Percentiles rank a stretch among this genome's conserved stretches.
Conservation (phyloP, 179 eudicot species). For the Nepenthes alata region DNA sequence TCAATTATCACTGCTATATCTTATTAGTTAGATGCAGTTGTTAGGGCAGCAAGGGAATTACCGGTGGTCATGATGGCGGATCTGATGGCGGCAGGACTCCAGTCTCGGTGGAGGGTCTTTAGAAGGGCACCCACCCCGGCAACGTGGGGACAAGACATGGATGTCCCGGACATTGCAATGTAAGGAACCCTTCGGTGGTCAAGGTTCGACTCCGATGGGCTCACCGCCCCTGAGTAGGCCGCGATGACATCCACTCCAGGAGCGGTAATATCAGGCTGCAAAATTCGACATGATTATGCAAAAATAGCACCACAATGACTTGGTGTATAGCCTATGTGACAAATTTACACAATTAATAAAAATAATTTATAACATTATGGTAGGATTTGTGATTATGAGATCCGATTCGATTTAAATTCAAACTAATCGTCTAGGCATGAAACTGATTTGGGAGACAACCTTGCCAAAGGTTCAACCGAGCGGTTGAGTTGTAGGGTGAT, state of each 20-base stretch:
- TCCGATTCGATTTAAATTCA: too few relatives aligned
- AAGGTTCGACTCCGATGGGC: slow-evolving; percentile 17
- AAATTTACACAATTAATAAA: not conserved
- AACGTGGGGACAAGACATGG: slow-evolving; percentile 78
- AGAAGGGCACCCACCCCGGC: slow-evolving; percentile 63
- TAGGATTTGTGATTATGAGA: too few relatives aligned
- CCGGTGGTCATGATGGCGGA: slow-evolving; percentile 86
- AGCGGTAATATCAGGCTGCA: slow-evolving; percentile 67
- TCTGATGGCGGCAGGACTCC: slow-evolving; percentile 68
- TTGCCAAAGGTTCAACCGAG: too few relatives aligned
- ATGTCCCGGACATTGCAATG: slow-evolving; percentile 37
- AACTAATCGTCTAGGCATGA: too few relatives aligned
- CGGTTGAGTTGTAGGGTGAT: too few relatives aligned
- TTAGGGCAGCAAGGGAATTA: slow-evolving; percentile 6
- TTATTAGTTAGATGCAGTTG: too few relatives aligned
- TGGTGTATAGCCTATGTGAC: too few relatives aligned
- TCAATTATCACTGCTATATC: too few relatives aligned
- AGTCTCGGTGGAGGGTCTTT: slow-evolving; percentile 39
- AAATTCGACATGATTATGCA: too few relatives aligned
- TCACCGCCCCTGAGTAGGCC: slow-evolving; percentile 28
- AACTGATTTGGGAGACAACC: too few relatives aligned
- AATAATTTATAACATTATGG: not conserved
- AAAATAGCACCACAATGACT: too few relatives aligned
- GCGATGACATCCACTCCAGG: slow-evolving; percentile 66
- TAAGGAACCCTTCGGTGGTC: slow-evolving; percentile 29